phyloP scores from a whole-genome alignment of 2,329 filamentous ascomycete genomes.

The Myriangium duriaei region DNA sequence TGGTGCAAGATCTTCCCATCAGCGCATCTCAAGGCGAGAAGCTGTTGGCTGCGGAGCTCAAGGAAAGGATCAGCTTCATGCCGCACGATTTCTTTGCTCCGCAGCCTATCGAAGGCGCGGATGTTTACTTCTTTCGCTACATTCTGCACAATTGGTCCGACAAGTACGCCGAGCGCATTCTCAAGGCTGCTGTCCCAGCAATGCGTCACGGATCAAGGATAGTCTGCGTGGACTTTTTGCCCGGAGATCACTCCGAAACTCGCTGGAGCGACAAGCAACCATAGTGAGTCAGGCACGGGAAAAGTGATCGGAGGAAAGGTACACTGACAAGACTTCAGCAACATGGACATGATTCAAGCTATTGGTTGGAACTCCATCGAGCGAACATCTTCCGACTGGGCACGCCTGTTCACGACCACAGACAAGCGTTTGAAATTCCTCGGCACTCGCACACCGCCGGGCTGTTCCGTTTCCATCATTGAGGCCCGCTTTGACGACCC shows the following conservation, averaged over 20 bases:
- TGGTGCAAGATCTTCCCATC: conserved; percentile 33
- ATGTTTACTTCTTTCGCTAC: conserved; percentile 17
- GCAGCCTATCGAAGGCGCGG: conserved; percentile 19
- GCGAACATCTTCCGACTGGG: neutral
- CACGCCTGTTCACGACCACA: neutral
- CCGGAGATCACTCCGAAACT: neutral
- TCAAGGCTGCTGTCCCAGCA: conserved; percentile 12
- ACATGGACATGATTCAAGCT: neutral
- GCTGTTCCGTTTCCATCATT: neutral
- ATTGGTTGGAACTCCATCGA: neutral
- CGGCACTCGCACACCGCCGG: neutral
- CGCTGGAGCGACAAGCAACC: neutral
- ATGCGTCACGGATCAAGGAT: conserved; percentile 5
- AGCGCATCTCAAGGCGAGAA: conserved; percentile 8
- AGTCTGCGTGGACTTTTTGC: neutral
- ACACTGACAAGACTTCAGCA: no score
- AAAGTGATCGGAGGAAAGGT: no score
- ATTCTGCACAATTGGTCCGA: conserved; percentile 17
- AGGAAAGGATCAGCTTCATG: conserved; percentile 13
- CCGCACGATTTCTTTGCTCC: conserved; percentile 19
- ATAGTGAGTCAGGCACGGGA: neutral
- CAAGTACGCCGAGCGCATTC: conserved; percentile 16
- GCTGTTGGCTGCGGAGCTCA: conserved; percentile 1
- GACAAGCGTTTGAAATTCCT: neutral
- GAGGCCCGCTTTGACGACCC: neutral